These are phyloP conservation scores for Zygnema circumcarinatum DNA, from an alignment of 139 green algal genomes.

Conservation along the genomic window DNA sequence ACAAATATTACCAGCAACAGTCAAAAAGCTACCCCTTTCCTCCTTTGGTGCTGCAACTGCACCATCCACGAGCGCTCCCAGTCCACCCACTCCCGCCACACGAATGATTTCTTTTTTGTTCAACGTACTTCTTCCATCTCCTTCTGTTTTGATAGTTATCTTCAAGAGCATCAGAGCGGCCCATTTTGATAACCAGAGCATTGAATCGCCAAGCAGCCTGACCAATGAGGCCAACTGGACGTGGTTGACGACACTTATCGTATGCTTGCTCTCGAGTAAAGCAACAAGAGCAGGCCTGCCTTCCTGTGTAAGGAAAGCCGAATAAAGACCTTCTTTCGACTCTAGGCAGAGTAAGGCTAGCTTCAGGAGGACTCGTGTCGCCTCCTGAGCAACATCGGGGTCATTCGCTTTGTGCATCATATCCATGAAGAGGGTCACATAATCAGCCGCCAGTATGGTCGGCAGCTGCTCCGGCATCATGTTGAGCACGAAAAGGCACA, in stretches of 20 bases:
- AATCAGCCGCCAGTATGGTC: background rate
- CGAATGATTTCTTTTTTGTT: background rate
- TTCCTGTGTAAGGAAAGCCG: background rate
- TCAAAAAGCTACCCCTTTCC: background rate
- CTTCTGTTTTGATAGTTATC: background rate
- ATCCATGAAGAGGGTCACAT: background rate
- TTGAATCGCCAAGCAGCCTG: background rate
- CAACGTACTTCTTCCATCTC: background rate
- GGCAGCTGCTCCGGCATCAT: background rate
- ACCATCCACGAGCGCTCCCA: background rate
- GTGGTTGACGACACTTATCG: background rate
- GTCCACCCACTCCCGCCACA: background rate
- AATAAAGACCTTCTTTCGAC: background rate
- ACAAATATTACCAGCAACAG: background rate
- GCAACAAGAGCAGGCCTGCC: background rate
- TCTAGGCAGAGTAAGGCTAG: background rate
- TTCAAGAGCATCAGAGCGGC: background rate
- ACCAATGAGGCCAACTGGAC: background rate
- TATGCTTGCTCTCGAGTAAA: background rate
- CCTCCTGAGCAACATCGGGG: background rate
- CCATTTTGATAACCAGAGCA: background rate
- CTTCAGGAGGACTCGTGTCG: background rate
- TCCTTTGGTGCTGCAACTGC: background rate
- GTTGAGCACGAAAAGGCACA: background rate
- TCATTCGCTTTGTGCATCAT: background rate